A percentile compares a stretch with the other conserved stretches of the same genome.
phyloP scores from a whole-genome alignment of 192 early-diverging fungal species.

The Coemansia sp. region DNA sequence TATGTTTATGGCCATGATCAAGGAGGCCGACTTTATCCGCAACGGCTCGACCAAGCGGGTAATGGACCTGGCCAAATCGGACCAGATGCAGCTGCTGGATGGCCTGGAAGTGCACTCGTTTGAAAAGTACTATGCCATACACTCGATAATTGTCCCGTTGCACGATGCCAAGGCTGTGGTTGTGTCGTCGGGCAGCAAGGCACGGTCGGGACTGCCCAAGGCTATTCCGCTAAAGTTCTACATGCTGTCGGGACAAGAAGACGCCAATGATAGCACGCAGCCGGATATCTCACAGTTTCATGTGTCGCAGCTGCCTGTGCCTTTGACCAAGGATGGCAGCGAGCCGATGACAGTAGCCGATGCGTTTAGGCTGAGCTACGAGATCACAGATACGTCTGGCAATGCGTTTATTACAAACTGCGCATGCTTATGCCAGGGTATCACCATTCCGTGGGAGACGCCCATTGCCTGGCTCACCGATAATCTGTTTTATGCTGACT shows the following conservation, averaged over 20 bases:
- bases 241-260: slow-evolving; percentile 24
- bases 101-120: slow-evolving; percentile 55
- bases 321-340: slow-evolving; percentile 17
- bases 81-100: slow-evolving; percentile 80
- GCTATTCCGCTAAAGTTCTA: slow-evolving; percentile 45
- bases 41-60: slow-evolving; percentile 80
- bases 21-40: slow-evolving; percentile 84
- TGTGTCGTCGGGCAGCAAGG: slow-evolving; percentile 6
- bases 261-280: slow-evolving; percentile 11
- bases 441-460: slow-evolving; percentile 66
- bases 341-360: slow-evolving; percentile 33
- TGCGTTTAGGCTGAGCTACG: slow-evolving; percentile 53
- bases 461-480: slow-evolving; percentile 74
- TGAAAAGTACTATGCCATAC: slow-evolving; percentile 50
- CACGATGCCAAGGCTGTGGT: neutral
- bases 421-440: slow-evolving; percentile 68
- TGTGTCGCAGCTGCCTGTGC: slow-evolving; percentile 43
- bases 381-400: slow-evolving; percentile 51
- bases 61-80: slow-evolving; percentile 80
- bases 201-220: slow-evolving; percentile 15
- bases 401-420: slow-evolving; percentile 40
- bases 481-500: slow-evolving; percentile 76
- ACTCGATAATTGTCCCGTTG: slow-evolving; percentile 26
- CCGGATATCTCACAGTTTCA: slow-evolving; percentile 32
- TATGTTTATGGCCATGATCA: slow-evolving; percentile 86